Evolutionary conservation across 2,329 filamentous ascomycete species (phyloP).

Genomic region (Hypoxylon sp.): DNA sequence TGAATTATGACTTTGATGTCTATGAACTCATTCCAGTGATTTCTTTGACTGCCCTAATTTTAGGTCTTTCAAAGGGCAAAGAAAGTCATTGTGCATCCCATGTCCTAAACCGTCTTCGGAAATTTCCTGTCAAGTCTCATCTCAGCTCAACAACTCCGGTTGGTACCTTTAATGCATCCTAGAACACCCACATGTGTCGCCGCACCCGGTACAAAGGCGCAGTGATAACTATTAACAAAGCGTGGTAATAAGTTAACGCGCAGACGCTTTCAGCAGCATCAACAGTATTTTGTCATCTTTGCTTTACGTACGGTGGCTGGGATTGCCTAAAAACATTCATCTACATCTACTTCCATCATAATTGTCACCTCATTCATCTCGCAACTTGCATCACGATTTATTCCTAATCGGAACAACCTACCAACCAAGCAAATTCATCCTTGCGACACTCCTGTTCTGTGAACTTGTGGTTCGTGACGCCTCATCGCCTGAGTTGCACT

Average conservation of each 20-base stretch:
- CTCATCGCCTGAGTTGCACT: slow-evolving; percentile 11
- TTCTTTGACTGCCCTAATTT: slow-evolving; percentile 32
- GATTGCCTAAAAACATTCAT: slow-evolving; percentile 45
- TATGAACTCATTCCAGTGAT: slow-evolving; percentile 36
- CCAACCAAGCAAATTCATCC: slow-evolving; percentile 7
- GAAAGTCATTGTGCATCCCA: slow-evolving; percentile 42
- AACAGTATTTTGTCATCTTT: slow-evolving; percentile 1
- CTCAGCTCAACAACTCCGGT: slow-evolving; percentile 42
- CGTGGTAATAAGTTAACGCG: slow-evolving; percentile 24
- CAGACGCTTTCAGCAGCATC: slow-evolving; percentile 48
- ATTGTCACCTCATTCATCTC: slow-evolving; percentile 22
- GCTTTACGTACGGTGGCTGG: slow-evolving; percentile 32
- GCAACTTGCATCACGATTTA: slow-evolving; percentile 17
- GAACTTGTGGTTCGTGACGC: slow-evolving; percentile 25
- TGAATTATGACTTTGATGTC: slow-evolving; percentile 19
- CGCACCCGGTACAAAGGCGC: slow-evolving; percentile 46
- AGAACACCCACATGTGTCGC: slow-evolving; percentile 38
- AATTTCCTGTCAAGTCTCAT: slow-evolving; percentile 38
- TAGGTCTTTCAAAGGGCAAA: slow-evolving; percentile 28
- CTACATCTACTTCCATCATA: slow-evolving; percentile 38
- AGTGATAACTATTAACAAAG: slow-evolving; percentile 44
- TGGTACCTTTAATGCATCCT: slow-evolving; percentile 46
- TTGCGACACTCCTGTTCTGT: slow-evolving; percentile 2
- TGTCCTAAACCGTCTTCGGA: slow-evolving; percentile 49
- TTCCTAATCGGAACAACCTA: background rate